Evolutionary conservation across 805 yeast species (phyloP), one percentile per base, ranked within the genome.

Genomic region (Brettanomyces nanus): DNA sequence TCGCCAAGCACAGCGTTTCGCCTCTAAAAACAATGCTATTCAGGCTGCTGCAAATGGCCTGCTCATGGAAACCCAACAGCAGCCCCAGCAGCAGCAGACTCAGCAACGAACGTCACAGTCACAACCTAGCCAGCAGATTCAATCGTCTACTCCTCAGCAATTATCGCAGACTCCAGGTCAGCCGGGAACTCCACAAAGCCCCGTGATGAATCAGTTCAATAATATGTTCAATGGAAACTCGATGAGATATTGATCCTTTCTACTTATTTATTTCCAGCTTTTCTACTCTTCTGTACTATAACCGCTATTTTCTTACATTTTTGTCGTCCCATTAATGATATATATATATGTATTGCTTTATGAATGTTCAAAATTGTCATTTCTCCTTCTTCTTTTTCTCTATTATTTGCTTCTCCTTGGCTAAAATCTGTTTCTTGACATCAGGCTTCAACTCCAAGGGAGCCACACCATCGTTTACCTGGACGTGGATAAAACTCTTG

Each of bases 371-470:
- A n/a, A n/a, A n/a, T n/a, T n/a, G n/a, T n/a, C n/a, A n/a, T n/a
- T n/a, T n/a, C 15, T 11, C 3, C 13, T 3, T 28, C 30, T 28
- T 28, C 15, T 28, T 15, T 18, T 28, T 28, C 15, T 28, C 30
- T 28, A 28, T 18, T 3, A 14, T 14, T 29, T 35, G 35, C 28
- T 40, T 28, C 23, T 36, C 33, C 28, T 41, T 40, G 20, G 30
- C 43, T 38, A 42, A 19, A 6, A 41, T 31, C 13, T 43, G 40
- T 23, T 48, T 51, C 26, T 35, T 40, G 4, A 38, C 63, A 28
- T 59, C 63, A 0, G 66, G 63, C 31, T 60, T 67, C 40, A 66
- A 45, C 34, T 63, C 60, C 19, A 68, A 41, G 0, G 70, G 68
- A 17, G 58, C 58, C 36, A 62, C 59, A 13, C 44, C 44, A 28